phyloP scores from a whole-genome alignment of 305 asterid genomes.

The Lippia alba region DNA sequence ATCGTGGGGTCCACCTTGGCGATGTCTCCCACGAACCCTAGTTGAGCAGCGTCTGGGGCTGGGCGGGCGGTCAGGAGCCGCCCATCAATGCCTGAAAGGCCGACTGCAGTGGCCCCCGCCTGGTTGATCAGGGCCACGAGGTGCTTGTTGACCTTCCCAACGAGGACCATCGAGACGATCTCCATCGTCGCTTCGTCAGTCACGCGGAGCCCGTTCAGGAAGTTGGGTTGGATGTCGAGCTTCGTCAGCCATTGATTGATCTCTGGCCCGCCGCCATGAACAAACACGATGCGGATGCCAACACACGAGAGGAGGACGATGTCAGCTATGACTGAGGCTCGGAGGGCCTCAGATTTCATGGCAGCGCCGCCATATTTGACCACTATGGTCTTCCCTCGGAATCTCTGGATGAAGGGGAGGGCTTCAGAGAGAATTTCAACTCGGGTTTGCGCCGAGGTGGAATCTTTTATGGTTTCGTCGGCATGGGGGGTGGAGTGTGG shows the following conservation, averaged over 20 bases:
- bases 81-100: slow-evolving; percentile 84
- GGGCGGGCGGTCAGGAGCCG: slow-evolving; percentile 80
- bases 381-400: slow-evolving; percentile 82
- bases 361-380: slow-evolving; percentile 96
- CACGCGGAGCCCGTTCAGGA: slow-evolving; percentile 81
- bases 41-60: slow-evolving; percentile 59
- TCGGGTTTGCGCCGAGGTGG: slow-evolving; percentile 62
- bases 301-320: slow-evolving; percentile 86
- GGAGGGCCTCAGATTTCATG: slow-evolving; percentile 85
- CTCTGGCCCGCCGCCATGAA: slow-evolving; percentile 96
- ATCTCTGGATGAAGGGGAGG: slow-evolving; percentile 77
- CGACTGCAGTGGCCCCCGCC: slow-evolving; percentile 92
- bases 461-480: slow-evolving; percentile 31
- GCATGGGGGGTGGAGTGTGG: slow-evolving; percentile 40
- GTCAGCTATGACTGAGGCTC: slow-evolving; percentile 86
- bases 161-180: slow-evolving; percentile 85
- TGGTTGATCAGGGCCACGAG: slow-evolving; percentile 82
- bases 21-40: slow-evolving; percentile 90
- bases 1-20: slow-evolving; percentile 73
- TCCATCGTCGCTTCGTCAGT: slow-evolving; percentile 91
- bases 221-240: slow-evolving; percentile 70
- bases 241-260: slow-evolving; percentile 81
- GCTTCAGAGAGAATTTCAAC: slow-evolving; percentile 86
- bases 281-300: slow-evolving; percentile 77
- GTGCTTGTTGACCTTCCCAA: slow-evolving; percentile 78